Base-by-base conservation (phyloP, 768 basidiomycete genomes). In the Hypsizygus marmoreus region DNA sequence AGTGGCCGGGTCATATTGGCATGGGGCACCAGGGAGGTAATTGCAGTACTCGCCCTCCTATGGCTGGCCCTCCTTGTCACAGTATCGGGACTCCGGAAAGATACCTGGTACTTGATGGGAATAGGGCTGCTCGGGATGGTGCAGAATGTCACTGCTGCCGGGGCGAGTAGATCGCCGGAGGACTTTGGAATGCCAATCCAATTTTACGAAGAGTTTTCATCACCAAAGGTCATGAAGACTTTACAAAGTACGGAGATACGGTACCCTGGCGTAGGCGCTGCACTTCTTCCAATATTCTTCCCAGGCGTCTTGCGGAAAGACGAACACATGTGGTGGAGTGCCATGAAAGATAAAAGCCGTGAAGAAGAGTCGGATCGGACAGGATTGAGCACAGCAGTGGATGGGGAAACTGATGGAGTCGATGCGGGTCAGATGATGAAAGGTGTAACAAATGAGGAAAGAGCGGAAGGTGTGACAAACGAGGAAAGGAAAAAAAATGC, bases 141-240 rank as follows among this genome's bases (percentile, higher is more conserved):
- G 26, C 49, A 50, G 14, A 50, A 50, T 40, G 43, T 32, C 10
- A 12, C 39, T 17, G 49, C 32, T 14, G 32, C 49, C 11, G 49
- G 49, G 13, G 49, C 43, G 2, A 23, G 34, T 4, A 43, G 49
- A 7, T 34, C n/a, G 28, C 30, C 35, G 1, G 38, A 36, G 12
- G 43, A 43, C 14, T 37, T 26, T 32, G 49, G 43, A 10, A 28
- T 50, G 8, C 49, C 45, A 16, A 19, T 50, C 2, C 31, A 50
- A 20, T 12, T 34, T 16, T 12, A 23, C 2, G 33, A 10, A 17
- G 36, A 12, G 29, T 17, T 46, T 19, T 11, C 23, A 22, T 17
- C 9, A 25, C 4, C 6, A n/a, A 40, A 20, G 4, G 29, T 34
- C 12, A 40, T 47, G 30, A 19, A 26, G 23, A 25, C 44, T 12